Conservation (phyloP, 2,329 filamentous ascomycete genomes). For the Nectriaceae sp. region DNA sequence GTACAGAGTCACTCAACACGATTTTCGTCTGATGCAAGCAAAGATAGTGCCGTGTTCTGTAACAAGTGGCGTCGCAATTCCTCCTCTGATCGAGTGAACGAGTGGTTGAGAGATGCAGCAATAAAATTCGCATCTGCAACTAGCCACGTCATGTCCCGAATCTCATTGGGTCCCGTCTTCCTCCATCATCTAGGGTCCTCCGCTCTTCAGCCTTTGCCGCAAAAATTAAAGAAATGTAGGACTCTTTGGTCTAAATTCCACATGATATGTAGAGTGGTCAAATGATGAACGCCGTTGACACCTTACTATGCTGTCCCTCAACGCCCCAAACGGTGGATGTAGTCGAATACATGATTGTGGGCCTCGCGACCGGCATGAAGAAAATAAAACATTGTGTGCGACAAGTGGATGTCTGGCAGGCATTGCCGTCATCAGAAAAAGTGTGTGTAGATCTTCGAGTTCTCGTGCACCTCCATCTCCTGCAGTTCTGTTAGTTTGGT, state of each 20-base stretch:
- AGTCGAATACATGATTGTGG: conserved; percentile 51
- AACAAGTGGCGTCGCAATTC: conserved; percentile 21
- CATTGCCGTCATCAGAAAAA: conserved; percentile 78
- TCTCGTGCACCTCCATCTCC: conserved; percentile 99
- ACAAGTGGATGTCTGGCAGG: conserved; percentile 16
- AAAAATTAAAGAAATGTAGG: conserved; percentile 41
- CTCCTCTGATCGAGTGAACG: conserved; percentile 10
- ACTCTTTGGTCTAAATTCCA: conserved; percentile 38
- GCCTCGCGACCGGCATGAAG: conserved; percentile 25
- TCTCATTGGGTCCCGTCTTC: conserved; percentile 17
- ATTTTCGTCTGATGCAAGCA: conserved; percentile 15
- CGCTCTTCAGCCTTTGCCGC: not conserved
- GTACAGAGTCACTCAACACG: no score
- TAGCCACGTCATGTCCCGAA: conserved; percentile 19
- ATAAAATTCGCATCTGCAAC: conserved; percentile 17
- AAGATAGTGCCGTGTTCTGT: conserved; percentile 18
- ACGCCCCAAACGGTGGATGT: conserved; percentile 54
- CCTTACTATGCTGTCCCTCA: conserved; percentile 60
- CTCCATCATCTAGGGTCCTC: conserved; percentile 11
- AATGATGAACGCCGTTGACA: conserved; percentile 55
- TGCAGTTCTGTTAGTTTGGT: conserved; percentile 48
- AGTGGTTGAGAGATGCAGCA: conserved; percentile 13
- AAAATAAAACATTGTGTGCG: conserved; percentile 28
- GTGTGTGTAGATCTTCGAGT: conserved; percentile 98
- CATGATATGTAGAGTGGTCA: conserved; percentile 37